Evolutionary conservation across 2,329 filamentous ascomycete genomes (phyloP).

Genomic region (Hypoxylon sp.): DNA sequence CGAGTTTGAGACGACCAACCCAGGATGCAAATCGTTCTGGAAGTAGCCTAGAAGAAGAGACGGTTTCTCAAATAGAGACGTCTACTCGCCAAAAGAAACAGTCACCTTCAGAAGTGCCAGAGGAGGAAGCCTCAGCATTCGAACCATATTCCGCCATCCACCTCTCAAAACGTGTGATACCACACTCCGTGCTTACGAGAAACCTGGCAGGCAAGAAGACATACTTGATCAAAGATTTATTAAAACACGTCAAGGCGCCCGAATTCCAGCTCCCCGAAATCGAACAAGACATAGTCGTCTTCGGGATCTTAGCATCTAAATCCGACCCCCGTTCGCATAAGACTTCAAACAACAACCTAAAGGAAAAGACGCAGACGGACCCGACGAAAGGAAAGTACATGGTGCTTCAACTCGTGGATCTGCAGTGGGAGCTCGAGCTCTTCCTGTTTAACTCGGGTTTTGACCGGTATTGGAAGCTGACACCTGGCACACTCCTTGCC

Average conservation of each 20-base stretch:
- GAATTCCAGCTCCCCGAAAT: slow-evolving; percentile 84
- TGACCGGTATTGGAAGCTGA: slow-evolving; percentile 93
- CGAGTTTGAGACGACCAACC: slow-evolving; percentile 49
- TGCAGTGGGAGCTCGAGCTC: slow-evolving; percentile 91
- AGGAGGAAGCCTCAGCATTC: slow-evolving; percentile 72
- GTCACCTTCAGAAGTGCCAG: slow-evolving; percentile 53
- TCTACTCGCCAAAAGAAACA: slow-evolving; percentile 44
- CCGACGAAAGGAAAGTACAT: slow-evolving; percentile 85
- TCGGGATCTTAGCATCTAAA: slow-evolving; percentile 89
- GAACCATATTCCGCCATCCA: slow-evolving; percentile 90
- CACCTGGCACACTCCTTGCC: slow-evolving; percentile 88
- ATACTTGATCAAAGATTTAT: slow-evolving; percentile 82
- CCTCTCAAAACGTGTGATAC: slow-evolving; percentile 83
- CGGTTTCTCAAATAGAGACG: slow-evolving; percentile 45
- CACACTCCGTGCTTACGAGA: slow-evolving; percentile 82
- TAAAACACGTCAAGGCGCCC: slow-evolving; percentile 84
- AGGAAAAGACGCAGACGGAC: slow-evolving; percentile 65
- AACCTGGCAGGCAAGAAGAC: slow-evolving; percentile 82
- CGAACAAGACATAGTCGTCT: slow-evolving; percentile 89
- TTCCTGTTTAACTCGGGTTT: slow-evolving; percentile 94
- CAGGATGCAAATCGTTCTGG: slow-evolving; percentile 33
- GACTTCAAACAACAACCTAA: slow-evolving; percentile 58
- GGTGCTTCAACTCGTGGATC: slow-evolving; percentile 86
- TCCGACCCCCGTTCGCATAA: slow-evolving; percentile 79
- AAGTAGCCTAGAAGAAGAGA: slow-evolving; percentile 32